These are phyloP conservation scores for Vitis labrusca DNA, from an alignment of 164 flowering plant species.

Conservation along the genomic window DNA sequence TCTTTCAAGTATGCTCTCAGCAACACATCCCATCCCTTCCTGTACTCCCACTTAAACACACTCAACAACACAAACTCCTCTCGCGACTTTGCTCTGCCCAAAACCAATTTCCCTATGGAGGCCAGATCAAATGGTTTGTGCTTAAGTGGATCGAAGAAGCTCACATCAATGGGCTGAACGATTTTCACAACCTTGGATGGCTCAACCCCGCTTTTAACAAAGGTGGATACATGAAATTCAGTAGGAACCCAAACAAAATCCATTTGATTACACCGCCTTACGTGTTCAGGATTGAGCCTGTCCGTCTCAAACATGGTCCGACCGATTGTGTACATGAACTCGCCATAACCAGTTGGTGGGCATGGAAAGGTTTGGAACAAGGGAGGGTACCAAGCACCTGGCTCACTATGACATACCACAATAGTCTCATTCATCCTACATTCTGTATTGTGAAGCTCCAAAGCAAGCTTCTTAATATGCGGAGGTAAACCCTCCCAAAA, in stretches of 20 bases:
- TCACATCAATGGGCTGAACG: conserved; percentile 67
- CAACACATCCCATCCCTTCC: conserved; percentile 87
- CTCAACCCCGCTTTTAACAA: conserved; percentile 64
- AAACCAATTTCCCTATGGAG: conserved; percentile 31
- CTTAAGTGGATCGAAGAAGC: conserved; percentile 61
- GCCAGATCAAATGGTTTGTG: conserved; percentile 46
- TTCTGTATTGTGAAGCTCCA: conserved; percentile 42
- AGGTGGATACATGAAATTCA: conserved; percentile 66
- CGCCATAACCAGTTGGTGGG: conserved; percentile 56
- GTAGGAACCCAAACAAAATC: conserved; percentile 81
- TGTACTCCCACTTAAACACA: conserved; percentile 79
- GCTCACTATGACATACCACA: conserved; percentile 82
- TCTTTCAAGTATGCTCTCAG: conserved; percentile 65
- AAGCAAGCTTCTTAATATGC: conserved; percentile 37
- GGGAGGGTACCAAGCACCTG: conserved; percentile 88
- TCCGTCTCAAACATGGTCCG: conserved; percentile 91
- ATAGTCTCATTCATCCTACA: conserved; percentile 57
- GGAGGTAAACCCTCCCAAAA: conserved; percentile 75
- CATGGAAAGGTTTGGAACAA: conserved; percentile 70
- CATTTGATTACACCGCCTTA: conserved; percentile 61
- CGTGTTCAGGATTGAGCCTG: conserved; percentile 54
- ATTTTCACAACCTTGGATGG: conserved; percentile 66
- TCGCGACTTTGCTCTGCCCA: conserved; percentile 26
- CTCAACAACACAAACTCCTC: conserved; percentile 66
- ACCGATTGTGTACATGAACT: conserved; percentile 52